Conservation (phyloP, 192 early-diverging fungal species). For the Podila horticola region DNA sequence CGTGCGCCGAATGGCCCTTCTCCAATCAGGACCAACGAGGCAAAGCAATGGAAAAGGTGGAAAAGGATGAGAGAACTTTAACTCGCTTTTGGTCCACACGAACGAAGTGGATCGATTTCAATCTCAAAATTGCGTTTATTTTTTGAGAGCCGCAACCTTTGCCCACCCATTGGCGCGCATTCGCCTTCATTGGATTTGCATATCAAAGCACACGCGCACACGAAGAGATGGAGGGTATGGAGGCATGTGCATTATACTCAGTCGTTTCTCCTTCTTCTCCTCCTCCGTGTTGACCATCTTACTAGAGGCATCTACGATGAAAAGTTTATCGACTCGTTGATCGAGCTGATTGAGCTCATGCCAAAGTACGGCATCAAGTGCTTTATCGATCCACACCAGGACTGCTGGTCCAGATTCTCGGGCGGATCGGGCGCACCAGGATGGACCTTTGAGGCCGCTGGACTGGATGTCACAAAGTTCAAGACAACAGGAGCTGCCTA, state of each 20-base stretch:
- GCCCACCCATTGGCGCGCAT: not conserved
- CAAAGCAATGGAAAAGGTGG: not conserved
- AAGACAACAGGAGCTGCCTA: constrained; percentile 82
- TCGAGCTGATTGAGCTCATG: constrained; percentile 70
- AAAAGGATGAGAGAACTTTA: not conserved
- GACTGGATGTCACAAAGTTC: constrained; percentile 77
- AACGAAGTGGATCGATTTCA: not conserved
- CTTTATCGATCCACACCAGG: constrained; percentile 92
- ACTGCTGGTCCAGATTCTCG: constrained; percentile 81
- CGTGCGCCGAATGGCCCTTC: too few species aligned
- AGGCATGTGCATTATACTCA: not conserved
- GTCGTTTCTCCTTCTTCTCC: not conserved
- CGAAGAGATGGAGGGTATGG: not conserved
- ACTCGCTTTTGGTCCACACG: not conserved
- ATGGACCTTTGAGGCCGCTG: constrained; percentile 88
- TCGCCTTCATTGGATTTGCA: not conserved
- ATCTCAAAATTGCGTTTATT: not conserved
- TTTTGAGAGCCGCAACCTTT: not conserved
- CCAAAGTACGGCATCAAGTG: constrained; percentile 81
- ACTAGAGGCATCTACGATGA: constrained; percentile 80
- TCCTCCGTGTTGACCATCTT: not conserved
- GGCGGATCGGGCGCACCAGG: constrained; percentile 87
- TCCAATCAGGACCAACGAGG: not conserved
- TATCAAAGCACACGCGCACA: too few species aligned
- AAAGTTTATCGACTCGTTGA: constrained; percentile 81